Conservation (phyloP, 2,329 filamentous ascomycete species). For the Nothopassalora personata region DNA sequence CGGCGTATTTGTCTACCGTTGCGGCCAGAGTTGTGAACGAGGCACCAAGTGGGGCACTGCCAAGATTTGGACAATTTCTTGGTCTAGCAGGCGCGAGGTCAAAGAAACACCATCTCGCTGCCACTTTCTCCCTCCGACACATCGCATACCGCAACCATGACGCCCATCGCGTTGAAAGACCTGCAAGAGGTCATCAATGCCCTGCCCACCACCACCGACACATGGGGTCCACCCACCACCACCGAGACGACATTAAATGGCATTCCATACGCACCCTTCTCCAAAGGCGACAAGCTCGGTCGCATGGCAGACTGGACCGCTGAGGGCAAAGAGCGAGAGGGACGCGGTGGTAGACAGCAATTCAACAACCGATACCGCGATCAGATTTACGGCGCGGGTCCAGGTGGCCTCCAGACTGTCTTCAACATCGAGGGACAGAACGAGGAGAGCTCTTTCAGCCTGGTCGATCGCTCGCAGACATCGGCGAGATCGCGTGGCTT, state of each 20-base stretch:
- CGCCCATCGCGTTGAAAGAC: slow-evolving; percentile 41
- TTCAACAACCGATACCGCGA: slow-evolving; percentile 93
- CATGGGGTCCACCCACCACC: slow-evolving; percentile 79
- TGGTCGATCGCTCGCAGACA: slow-evolving; percentile 91
- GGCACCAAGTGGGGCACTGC: neutral
- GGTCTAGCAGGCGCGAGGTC: neutral
- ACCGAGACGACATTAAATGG: slow-evolving; percentile 86
- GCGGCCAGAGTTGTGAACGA: too few species aligned
- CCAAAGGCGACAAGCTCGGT: slow-evolving; percentile 96
- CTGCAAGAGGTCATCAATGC: slow-evolving; percentile 45
- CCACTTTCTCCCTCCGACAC: neutral
- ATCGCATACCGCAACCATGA: neutral
- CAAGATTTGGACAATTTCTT: neutral
- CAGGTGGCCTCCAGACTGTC: slow-evolving; percentile 62
- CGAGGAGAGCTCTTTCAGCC: slow-evolving; percentile 95
- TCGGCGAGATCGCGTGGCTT: slow-evolving; percentile 77
- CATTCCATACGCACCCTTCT: slow-evolving; percentile 95
- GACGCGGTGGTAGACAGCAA: slow-evolving; percentile 71
- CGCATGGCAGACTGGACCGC: slow-evolving; percentile 98
- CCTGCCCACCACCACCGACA: slow-evolving; percentile 39
- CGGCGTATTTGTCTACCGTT: too few species aligned
- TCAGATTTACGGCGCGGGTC: slow-evolving; percentile 89
- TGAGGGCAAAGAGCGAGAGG: slow-evolving; percentile 73
- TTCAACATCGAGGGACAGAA: slow-evolving; percentile 90
- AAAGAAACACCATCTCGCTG: neutral